Evolutionary conservation across 345 rosid genomes (phyloP), one percentile per base, ranked within the genome.

Genomic region (Xanthoceras sorbifolium): DNA sequence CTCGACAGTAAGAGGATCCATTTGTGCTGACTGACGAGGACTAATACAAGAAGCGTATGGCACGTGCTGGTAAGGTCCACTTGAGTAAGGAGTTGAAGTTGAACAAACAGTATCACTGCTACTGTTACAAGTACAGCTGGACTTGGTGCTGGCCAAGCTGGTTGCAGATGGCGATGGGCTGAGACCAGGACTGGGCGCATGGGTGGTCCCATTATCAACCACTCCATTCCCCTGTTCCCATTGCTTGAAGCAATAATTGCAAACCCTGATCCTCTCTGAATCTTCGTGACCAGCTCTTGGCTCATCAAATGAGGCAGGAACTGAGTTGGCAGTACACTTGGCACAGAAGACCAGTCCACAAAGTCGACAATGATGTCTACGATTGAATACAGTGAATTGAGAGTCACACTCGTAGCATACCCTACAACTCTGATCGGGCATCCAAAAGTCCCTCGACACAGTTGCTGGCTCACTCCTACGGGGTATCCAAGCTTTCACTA

Each of bases 401-500:
- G 97, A 84, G 79, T 93, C 99, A 80, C 99, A 95, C 66, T 95
- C 99, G 64, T 95, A 95, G 80, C 99, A 95, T 68, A 92, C 97
- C 82, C 92, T 89, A 75, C 99, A 95, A 80, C 99, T 95, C 67
- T 87, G 90, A 85, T 95, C 98, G 28, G 99, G 98, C 99, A 95
- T 95, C 99, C 99, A 95, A 84, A 89, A 95, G 76, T 89, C 96
- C 86, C 90, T 88, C 14, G 98, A 90, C 89, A 92, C 82, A 65
- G 82, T 82, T 9, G 90, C 76, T 3, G 92, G 87, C 78, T 93
- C 93, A 46, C 78, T 80, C 83, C 85, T 87, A 82, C 89, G 81
- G 82, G 98, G 93, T 78, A 95, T 89, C 99, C 94, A 90, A 11
- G 93, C 91, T 79, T 83, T 93, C 79, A 91, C 88, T 71, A 84